These are phyloP conservation scores for Tuber indicum DNA, from an alignment of 495 filamentous ascomycete species.

Conservation along the genomic window DNA sequence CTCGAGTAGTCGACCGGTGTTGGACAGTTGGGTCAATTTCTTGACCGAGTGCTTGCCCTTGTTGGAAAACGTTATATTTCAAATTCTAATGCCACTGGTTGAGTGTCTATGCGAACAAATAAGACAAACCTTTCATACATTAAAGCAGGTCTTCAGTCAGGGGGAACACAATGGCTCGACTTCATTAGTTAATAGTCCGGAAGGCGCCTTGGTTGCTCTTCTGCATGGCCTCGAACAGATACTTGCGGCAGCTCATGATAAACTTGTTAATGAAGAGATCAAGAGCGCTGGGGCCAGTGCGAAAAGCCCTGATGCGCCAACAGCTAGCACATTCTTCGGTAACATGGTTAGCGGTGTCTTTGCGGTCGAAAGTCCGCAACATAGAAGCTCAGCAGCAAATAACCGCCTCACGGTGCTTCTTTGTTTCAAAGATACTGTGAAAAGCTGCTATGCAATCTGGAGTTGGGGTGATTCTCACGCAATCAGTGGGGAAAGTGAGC, in stretches of 20 bases:
- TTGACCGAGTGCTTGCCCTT: constrained; percentile 78
- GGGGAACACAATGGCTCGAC: constrained; percentile 31
- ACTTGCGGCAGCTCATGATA: constrained; percentile 80
- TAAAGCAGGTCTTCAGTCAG: constrained; percentile 54
- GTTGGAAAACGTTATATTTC: constrained; percentile 75
- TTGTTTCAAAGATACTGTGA: constrained; percentile 93
- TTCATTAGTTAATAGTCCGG: constrained; percentile 47
- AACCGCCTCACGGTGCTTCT: constrained; percentile 85
- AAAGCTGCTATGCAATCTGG: constrained; percentile 89
- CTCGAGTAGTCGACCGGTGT: constrained; percentile 61
- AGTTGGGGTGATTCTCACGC: constrained; percentile 62
- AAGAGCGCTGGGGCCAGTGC: constrained; percentile 50
- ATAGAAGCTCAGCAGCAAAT: constrained; percentile 75
- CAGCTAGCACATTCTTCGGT: constrained; percentile 73
- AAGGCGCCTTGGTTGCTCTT: constrained; percentile 65
- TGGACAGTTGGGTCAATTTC: constrained; percentile 87
- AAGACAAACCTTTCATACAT: constrained; percentile 56
- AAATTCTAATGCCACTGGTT: constrained; percentile 80
- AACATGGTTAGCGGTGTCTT: constrained; percentile 96
- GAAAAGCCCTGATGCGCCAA: constrained; percentile 76
- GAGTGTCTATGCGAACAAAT: constrained; percentile 80
- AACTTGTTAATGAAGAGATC: constrained; percentile 66
- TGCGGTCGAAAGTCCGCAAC: constrained; percentile 65
- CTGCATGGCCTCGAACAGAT: constrained; percentile 86
- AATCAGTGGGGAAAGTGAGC: constrained; percentile 46